phyloP scores from a whole-genome alignment of 1,284 basidiomycete species.

The Rhodotorula sp. region DNA sequence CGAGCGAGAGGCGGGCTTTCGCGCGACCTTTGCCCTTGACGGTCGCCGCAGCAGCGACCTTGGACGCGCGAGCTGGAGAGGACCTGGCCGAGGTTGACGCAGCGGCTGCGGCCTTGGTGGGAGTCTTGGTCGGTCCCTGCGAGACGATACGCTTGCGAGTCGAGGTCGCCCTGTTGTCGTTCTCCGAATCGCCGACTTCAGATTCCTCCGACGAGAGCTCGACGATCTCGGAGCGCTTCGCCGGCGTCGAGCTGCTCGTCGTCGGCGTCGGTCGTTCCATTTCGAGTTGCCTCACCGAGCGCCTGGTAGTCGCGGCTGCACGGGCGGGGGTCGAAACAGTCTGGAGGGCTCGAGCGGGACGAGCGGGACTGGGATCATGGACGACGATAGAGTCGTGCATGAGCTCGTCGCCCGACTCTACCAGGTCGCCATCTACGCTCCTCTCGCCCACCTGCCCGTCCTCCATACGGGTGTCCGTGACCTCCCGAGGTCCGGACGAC shows the following conservation, averaged over 20 bases:
- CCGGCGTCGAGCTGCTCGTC: neutral
- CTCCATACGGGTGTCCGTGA: neutral
- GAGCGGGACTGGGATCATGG: too few relatives aligned
- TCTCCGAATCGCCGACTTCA: too few relatives aligned
- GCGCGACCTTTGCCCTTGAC: neutral
- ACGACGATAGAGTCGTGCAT: too few relatives aligned
- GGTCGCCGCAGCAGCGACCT: too few relatives aligned
- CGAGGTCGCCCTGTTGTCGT: neutral
- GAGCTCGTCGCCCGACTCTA: too few relatives aligned
- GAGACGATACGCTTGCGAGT: neutral
- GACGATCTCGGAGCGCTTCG: slow-evolving; percentile 3
- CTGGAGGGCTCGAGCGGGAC: too few relatives aligned
- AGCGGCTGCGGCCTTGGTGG: too few relatives aligned
- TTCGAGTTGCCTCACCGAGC: neutral
- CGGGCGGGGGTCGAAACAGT: too few relatives aligned
- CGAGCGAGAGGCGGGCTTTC: slow-evolving; percentile 17
- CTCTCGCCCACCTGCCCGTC: neutral
- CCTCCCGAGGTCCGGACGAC: neutral
- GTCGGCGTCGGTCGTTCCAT: neutral
- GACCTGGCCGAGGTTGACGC: neutral
- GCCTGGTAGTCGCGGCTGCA: neutral
- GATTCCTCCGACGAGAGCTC: neutral
- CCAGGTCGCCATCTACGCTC: neutral
- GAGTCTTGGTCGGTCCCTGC: neutral
- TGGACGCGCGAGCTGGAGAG: neutral